phyloP scores from a whole-genome alignment of 2,329 filamentous ascomycete species.

The Fusarium liriodendri region DNA sequence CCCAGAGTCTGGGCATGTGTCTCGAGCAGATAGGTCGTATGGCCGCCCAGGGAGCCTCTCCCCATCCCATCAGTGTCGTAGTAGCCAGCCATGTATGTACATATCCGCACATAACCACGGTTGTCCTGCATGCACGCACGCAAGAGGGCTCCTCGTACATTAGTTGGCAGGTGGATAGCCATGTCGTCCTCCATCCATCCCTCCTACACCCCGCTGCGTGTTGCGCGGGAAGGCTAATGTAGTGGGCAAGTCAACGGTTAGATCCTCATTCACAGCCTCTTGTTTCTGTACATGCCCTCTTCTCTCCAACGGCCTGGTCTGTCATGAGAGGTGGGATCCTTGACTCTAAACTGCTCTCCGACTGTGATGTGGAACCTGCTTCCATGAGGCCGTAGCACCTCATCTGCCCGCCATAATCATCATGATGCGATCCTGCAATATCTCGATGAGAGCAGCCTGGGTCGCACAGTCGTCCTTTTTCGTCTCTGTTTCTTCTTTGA shows the following conservation, averaged over 20 bases:
- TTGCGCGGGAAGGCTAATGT: constrained; percentile 49
- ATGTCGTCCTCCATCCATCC: constrained; percentile 31
- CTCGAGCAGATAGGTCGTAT: constrained; percentile 22
- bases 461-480: constrained; percentile 31
- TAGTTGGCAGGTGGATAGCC: constrained; percentile 43
- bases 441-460: constrained; percentile 36
- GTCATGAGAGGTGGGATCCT: background rate
- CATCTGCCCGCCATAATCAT: constrained; percentile 19
- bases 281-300: constrained; percentile 1
- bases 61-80: constrained; percentile 29
- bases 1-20: constrained; percentile 16
- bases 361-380: constrained; percentile 16
- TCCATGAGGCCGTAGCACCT: constrained; percentile 18
- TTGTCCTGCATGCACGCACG: constrained; percentile 39
- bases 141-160: constrained; percentile 40
- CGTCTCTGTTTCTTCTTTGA: constrained; percentile 28
- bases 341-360: background rate
- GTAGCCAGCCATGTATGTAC: constrained; percentile 4
- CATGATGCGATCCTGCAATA: constrained; percentile 44
- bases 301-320: background rate
- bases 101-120: constrained; percentile 40
- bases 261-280: constrained; percentile 34
- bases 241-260: constrained; percentile 37
- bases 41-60: constrained; percentile 12
- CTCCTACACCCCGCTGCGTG: constrained; percentile 42